A percentile compares a stretch with the other conserved stretches of the same genome.
phyloP scores from a whole-genome alignment of 2,329 filamentous ascomycete species.

The Penicillium sp. region DNA sequence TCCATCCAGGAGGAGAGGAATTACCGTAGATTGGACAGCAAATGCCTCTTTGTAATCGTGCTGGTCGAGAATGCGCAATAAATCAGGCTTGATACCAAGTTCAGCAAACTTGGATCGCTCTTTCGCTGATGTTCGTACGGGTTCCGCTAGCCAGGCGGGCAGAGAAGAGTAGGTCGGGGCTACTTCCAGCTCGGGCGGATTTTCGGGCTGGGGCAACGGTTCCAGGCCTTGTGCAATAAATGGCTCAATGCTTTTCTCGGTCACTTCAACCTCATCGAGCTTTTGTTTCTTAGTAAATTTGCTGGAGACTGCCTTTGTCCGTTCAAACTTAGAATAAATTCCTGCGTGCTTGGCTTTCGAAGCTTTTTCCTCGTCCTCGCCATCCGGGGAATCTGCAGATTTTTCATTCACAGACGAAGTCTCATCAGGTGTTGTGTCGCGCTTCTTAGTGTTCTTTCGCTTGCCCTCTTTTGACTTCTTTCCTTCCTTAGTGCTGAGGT shows the following conservation, averaged over 20 bases:
- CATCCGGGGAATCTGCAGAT: neutral
- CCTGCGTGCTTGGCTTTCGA: slow-evolving; percentile 36
- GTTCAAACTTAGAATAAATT: slow-evolving; percentile 41
- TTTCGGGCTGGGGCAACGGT: slow-evolving; percentile 72
- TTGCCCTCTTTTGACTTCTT: slow-evolving; percentile 39
- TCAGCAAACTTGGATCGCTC: slow-evolving; percentile 61
- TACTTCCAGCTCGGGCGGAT: slow-evolving; percentile 56
- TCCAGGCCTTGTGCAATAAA: slow-evolving; percentile 60
- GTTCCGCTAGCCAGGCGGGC: slow-evolving; percentile 76
- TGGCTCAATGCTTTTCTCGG: slow-evolving; percentile 25
- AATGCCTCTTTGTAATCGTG: slow-evolving; percentile 71
- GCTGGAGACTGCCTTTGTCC: slow-evolving; percentile 29
- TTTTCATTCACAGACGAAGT: slow-evolving; percentile 28
- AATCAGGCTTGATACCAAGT: slow-evolving; percentile 62
- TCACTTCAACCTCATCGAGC: slow-evolving; percentile 11
- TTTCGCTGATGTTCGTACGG: slow-evolving; percentile 65
- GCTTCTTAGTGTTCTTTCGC: slow-evolving; percentile 31
- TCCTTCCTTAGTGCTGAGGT: slow-evolving; percentile 19
- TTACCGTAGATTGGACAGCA: slow-evolving; percentile 74
- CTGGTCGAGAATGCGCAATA: slow-evolving; percentile 62
- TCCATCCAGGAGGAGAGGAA: slow-evolving; percentile 74
- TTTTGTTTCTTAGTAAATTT: slow-evolving; percentile 38
- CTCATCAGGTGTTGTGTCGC: slow-evolving; percentile 13
- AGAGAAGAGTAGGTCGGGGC: slow-evolving; percentile 73
- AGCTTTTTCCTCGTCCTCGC: slow-evolving; percentile 12